Percentiles rank a stretch among this genome's conserved stretches.
These are phyloP conservation scores for Luzula sylvatica DNA, from an alignment of 176 grass and related monocot genomes.

Conservation along the genomic window DNA sequence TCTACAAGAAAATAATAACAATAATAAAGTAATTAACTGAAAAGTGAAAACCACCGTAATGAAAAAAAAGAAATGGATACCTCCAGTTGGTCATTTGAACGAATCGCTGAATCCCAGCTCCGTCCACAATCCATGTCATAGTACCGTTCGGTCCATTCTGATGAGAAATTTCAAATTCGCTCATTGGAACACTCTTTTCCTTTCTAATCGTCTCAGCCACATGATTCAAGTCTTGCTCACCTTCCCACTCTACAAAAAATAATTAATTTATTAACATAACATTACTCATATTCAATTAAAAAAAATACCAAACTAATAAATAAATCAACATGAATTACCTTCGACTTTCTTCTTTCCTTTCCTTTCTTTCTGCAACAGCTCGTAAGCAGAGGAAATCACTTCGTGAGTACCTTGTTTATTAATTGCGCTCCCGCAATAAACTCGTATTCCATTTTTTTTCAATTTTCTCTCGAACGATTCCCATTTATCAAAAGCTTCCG, in stretches of 20 bases:
- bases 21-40: not conserved
- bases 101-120: constrained; percentile 82
- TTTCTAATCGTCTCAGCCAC: constrained; percentile 78
- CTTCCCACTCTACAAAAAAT: constrained; percentile 50
- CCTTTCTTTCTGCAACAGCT: constrained; percentile 66
- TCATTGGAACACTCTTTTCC: constrained; percentile 70
- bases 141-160: constrained; percentile 47
- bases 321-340: constrained; percentile 49
- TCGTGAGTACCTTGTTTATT: constrained; percentile 70
- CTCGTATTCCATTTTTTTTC: constrained; percentile 34
- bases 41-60: not conserved
- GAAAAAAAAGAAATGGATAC: constrained; percentile 23
- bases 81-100: constrained; percentile 99
- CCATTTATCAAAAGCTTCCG: constrained; percentile 78
- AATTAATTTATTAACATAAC: constrained; percentile 9
- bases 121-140: constrained; percentile 65
- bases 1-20: constrained; percentile 22
- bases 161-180: constrained; percentile 85
- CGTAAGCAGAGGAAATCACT: constrained; percentile 47
- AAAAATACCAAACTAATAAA: constrained; percentile 6
- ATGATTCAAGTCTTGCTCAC: constrained; percentile 65
- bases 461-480: constrained; percentile 48
- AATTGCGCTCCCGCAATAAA: constrained; percentile 78
- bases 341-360: constrained; percentile 50
- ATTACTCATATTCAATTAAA: not conserved